A percentile compares a stretch with the other conserved stretches of the same genome.
Conservation (phyloP, 805 yeast genomes). For the Kodamaea neixiangensis region DNA sequence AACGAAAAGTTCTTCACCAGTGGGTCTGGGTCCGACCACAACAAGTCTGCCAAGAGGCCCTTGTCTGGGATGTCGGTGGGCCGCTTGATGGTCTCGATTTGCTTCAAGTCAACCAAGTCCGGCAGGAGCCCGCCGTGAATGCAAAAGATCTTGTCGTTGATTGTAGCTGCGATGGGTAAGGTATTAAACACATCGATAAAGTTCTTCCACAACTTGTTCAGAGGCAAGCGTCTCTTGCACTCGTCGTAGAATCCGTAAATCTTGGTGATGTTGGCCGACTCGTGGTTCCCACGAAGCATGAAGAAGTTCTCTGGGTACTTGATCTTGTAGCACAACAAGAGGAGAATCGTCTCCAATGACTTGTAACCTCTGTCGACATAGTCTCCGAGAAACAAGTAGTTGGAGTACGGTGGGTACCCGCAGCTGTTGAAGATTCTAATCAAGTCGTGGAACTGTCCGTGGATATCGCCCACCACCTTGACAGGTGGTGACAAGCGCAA, state of each 20-base stretch:
- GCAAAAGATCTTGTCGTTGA: conserved; percentile 58
- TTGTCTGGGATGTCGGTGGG: conserved; percentile 85
- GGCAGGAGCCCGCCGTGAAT: conserved; percentile 80
- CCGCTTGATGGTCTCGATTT: conserved; percentile 68
- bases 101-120: conserved; percentile 60
- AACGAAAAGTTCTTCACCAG: conserved; percentile 32
- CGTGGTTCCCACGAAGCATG: conserved; percentile 96
- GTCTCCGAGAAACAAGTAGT: conserved; percentile 93
- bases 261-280: conserved; percentile 96
- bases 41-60: conserved; percentile 73
- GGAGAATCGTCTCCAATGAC: conserved; percentile 92
- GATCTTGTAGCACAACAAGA: conserved; percentile 91
- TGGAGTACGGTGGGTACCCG: conserved; percentile 98
- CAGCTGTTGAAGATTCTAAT: conserved; percentile 96
- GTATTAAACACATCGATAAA: conserved; percentile 59
- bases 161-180: conserved; percentile 62
- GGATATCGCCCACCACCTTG: conserved; percentile 82
- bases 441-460: conserved; percentile 96
- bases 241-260: conserved; percentile 94
- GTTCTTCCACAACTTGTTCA: conserved; percentile 50
- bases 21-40: conserved; percentile 83
- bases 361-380: conserved; percentile 99
- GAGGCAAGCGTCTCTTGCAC: conserved; percentile 52
- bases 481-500: conserved; percentile 74
- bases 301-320: conserved; percentile 98